Evolutionary conservation across 2,329 filamentous ascomycete species (phyloP).

Genomic region (Gyromitra esculenta): DNA sequence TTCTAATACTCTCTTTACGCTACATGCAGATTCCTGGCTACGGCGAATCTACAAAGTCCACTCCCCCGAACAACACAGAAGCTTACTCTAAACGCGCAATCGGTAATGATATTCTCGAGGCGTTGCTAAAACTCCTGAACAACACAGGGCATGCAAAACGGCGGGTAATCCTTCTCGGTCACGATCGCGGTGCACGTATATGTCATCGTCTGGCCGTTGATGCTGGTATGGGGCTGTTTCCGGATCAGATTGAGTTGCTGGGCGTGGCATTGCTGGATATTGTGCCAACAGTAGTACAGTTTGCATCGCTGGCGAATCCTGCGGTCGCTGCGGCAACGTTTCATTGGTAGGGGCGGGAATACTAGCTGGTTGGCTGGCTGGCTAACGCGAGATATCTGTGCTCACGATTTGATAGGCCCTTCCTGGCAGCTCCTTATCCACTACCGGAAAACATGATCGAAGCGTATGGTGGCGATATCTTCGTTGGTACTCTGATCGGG

Average conservation of each 20-base stretch:
- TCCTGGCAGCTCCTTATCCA: conserved; percentile 63
- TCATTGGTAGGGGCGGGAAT: conserved; percentile 61
- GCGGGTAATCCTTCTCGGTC: conserved; percentile 63
- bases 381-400: conserved; percentile 34
- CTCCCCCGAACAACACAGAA: conserved; percentile 58
- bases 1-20: neutral
- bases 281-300: conserved; percentile 64
- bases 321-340: conserved; percentile 59
- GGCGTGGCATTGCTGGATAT: conserved; percentile 65
- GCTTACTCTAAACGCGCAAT: conserved; percentile 61
- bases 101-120: conserved; percentile 62
- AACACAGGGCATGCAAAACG: conserved; percentile 54
- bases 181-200: conserved; percentile 66
- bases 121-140: conserved; percentile 60
- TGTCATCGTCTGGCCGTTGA: conserved; percentile 65
- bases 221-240: conserved; percentile 55
- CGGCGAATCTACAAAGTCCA: conserved; percentile 59
- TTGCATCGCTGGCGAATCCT: conserved; percentile 61
- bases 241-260: conserved; percentile 55
- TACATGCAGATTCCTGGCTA: conserved; percentile 62
- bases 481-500: conserved; percentile 59
- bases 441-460: conserved; percentile 63
- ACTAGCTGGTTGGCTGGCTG: neutral
- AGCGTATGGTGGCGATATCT: conserved; percentile 62
- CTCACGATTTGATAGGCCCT: conserved; percentile 57